Evolutionary conservation across 176 grass and related monocot genomes (phyloP).

Genomic region (sorghum (Sorghum bicolor)): Sorghum_bicolor_NCBIv3 NC_012875.2:35678501-35679000

Average conservation of each 20-base stretch:
- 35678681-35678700: background rate
- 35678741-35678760: background rate
- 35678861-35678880: conserved; percentile 22
- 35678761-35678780: background rate
- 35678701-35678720: background rate
- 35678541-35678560: background rate
- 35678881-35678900: background rate
- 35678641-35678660: background rate
- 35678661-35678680: background rate
- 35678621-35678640: background rate
- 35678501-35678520: too few species aligned
- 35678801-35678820: background rate
- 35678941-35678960: background rate
- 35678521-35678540: background rate
- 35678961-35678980: conserved; percentile 20
- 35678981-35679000: conserved; percentile 19
- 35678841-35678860: conserved; percentile 15
- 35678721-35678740: background rate
- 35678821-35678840: background rate
- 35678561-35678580: background rate
- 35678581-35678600: background rate
- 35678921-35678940: background rate
- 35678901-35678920: background rate
- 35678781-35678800: background rate
- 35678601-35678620: background rate